Evolutionary conservation across 2,329 filamentous ascomycete species (phyloP), one percentile per base, ranked within the genome.

Genomic region (Lasiodiplodia citricola): DNA sequence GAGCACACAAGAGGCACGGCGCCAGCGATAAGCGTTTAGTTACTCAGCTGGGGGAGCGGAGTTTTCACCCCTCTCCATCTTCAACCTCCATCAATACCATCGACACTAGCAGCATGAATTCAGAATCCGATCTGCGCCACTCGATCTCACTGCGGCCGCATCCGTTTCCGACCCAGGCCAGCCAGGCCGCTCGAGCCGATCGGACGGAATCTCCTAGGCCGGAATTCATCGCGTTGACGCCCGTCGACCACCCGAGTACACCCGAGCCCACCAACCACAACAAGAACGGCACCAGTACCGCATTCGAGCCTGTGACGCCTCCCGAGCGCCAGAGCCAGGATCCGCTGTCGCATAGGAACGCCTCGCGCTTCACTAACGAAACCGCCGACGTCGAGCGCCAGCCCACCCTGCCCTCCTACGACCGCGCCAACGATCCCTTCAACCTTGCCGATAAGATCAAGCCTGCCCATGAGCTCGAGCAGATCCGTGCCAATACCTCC

Each of bases 401-500:
- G 54, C 31, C 31, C 31, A 83, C 83, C 50, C 80, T 87, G 8
- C 89, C 90, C 0, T 84, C 84, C 10, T 87, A 90, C 74, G 87
- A 85, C 23, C 79, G 80, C 31, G 88, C 90, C 72, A 91, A 88
- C 75, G 95, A 98, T 74, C 95, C 95, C 0, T 96, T 93, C 80
- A 88, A 90, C 67, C 89, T 98, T 4, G 89, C 92, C 0, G 87
- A 88, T 2, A 89, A 88, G 66, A 88, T 96, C 78, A 98, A 97
- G 82, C 89, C 91, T 23, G 84, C 89, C 37, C 87, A 86, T 21
- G 92, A 97, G 78, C 88, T 97, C 71, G 87, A 90, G 44, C 84
- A 87, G 74, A 95, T 97, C 78, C 88, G 89, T 71, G 91, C 93
- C 68, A 97, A 96, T 77, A 92, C 89, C 2, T 92, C 91, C 8